Base-by-base conservation (phyloP, 345 rosid species). In the Boechera retrofracta region DNA sequence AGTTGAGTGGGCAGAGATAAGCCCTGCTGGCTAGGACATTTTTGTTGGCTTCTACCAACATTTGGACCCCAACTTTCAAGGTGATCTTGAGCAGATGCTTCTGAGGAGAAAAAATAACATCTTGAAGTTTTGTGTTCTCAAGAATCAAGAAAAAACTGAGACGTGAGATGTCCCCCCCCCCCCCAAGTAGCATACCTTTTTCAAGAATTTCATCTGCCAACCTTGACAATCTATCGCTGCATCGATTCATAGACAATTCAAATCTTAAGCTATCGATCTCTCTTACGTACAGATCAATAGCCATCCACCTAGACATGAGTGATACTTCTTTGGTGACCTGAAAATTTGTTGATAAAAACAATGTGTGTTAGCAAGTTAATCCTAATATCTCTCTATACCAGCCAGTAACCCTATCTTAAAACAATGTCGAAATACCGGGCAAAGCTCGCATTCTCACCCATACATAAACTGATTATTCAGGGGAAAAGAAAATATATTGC, bases 261-360 rank as follows among this genome's bases (percentile, higher is more conserved):
- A 92, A 92, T 80, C 94, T 87, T 64, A 92, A 88, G 80, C 89
- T 86, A 76, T 90, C 96, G 77, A 87, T 83, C 83, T 92, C 98
- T 68, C 94, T 79, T 60, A 90, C 83, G 78, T 90, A 90, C 63
- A 90, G 90, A 85, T 92, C 96, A 73, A 89, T 82, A 57, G 94
- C 87, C 97, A 92, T 92, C 97, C 97, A 92, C 81, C 97, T 92
- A 71, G 97, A 92, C 72, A 92, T 83, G 42, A 92, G 90, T 44
- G 96, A 87, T 47, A 92, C 96, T 79, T 90, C 93, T 79, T 87
- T 90, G 45, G 96, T 92, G 41, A 92, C 96, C 97, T 91, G 89
- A 83, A 81, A 67, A 55, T 33, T 65, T 56, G 42, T 65, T 32
- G 56, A 44, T 21, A 26, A 67, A 31, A 45, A 21, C 5, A 58